phyloP scores from a whole-genome alignment of 176 grass and related monocot species.

The Carex parvula region DNA sequence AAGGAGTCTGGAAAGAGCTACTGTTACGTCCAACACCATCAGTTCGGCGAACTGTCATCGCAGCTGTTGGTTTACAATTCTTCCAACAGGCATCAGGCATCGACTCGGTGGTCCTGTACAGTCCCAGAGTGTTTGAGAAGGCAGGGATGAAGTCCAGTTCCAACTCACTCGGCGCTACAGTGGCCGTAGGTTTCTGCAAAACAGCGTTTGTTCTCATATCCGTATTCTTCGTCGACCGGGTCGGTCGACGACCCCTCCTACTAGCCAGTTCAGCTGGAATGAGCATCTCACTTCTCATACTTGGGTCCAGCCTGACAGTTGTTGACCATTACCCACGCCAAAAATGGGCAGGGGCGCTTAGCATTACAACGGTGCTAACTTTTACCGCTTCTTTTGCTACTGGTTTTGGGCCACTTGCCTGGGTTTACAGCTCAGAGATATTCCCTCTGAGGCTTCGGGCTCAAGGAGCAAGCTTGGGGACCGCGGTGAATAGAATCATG shows the following conservation, averaged over 20 bases:
- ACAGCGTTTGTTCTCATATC: slow-evolving; percentile 71
- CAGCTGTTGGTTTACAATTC: slow-evolving; percentile 72
- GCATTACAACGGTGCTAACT: slow-evolving; percentile 61
- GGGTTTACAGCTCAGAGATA: slow-evolving; percentile 93
- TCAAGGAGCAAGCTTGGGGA: slow-evolving; percentile 66
- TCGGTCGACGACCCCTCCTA: slow-evolving; percentile 74
- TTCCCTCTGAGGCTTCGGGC: slow-evolving; percentile 75
- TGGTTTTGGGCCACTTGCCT: slow-evolving; percentile 62
- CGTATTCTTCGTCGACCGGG: slow-evolving; percentile 64
- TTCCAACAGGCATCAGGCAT: slow-evolving; percentile 91
- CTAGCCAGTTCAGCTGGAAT: slow-evolving; percentile 73
- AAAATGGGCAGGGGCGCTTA: slow-evolving; percentile 43
- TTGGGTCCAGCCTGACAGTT: slow-evolving; percentile 43
- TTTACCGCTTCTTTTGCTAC: slow-evolving; percentile 79
- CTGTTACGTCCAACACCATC: slow-evolving; percentile 49
- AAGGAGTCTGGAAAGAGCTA: slow-evolving; percentile 70
- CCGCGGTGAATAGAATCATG: slow-evolving; percentile 69
- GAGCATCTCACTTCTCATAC: slow-evolving; percentile 56
- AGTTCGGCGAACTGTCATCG: slow-evolving; percentile 60
- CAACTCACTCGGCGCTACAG: slow-evolving; percentile 52
- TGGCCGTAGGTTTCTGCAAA: slow-evolving; percentile 82
- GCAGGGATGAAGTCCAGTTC: slow-evolving; percentile 55
- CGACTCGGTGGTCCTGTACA: slow-evolving; percentile 87
- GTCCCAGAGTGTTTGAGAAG: slow-evolving; percentile 57
- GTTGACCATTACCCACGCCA: slow-evolving; percentile 37